phyloP scores from a whole-genome alignment of 257 asterid genomes.

The Ajuga chamaepitys region DNA sequence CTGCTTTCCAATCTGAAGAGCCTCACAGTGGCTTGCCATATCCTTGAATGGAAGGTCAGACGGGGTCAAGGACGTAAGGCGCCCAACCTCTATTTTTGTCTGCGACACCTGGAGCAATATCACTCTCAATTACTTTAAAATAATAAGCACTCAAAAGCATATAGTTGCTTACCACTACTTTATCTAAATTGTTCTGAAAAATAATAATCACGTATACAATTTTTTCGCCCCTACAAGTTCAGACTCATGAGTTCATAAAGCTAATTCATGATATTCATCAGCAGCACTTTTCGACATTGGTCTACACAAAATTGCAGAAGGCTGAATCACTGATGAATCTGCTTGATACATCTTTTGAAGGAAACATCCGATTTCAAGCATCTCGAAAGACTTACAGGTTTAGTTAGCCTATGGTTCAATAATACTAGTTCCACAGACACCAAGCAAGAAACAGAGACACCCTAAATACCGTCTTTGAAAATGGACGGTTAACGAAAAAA shows the following conservation, averaged over 20 bases:
- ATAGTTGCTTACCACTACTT: not conserved
- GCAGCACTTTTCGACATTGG: not conserved
- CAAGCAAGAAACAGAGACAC: no score
- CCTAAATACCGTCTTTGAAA: not conserved
- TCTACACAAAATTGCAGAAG: not conserved
- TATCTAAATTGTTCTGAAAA: not conserved
- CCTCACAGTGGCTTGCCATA: slow-evolving; percentile 70
- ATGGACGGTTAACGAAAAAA: not conserved
- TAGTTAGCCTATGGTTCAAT: no score
- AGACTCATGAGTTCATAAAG: not conserved
- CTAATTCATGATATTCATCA: not conserved
- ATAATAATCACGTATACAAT: not conserved
- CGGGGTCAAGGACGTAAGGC: slow-evolving; percentile 28
- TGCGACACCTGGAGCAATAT: slow-evolving; percentile 48
- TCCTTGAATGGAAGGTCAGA: slow-evolving; percentile 60
- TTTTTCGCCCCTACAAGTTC: not conserved
- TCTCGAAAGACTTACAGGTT: no score
- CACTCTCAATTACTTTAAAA: slow-evolving; percentile 7
- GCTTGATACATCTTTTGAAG: not conserved
- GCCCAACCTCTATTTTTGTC: slow-evolving; percentile 49
- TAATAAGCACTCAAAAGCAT: not conserved
- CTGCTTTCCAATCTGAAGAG: slow-evolving; percentile 68
- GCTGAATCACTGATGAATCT: not conserved
- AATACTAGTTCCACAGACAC: no score
- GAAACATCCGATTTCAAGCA: no score